A percentile compares a stretch with the other conserved stretches of the same genome.
Conservation (phyloP, 2,329 filamentous ascomycete species). For the Metarhizium guizhouense region DNA sequence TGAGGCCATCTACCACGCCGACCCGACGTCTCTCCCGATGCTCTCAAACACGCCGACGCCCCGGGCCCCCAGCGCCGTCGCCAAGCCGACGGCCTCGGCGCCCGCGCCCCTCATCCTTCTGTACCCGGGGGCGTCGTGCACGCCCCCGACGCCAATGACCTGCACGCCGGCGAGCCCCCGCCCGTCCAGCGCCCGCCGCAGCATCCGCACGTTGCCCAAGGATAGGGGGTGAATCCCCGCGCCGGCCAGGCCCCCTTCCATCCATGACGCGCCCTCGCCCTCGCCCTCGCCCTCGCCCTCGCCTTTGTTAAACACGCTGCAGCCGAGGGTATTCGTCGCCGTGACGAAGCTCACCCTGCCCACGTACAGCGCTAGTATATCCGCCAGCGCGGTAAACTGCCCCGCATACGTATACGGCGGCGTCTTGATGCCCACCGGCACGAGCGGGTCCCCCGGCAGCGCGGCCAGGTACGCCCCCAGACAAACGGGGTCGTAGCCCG, state of each 20-base stretch:
- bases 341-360: slow-evolving; percentile 56
- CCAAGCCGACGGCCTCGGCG: slow-evolving; percentile 58
- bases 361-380: slow-evolving; percentile 32
- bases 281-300: slow-evolving; percentile 6
- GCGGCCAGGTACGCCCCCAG: slow-evolving; percentile 46
- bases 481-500: slow-evolving; percentile 51
- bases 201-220: slow-evolving; percentile 63
- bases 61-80: slow-evolving; percentile 57
- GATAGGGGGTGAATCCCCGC: slow-evolving; percentile 64
- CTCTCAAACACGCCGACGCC: slow-evolving; percentile 54
- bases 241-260: slow-evolving; percentile 52
- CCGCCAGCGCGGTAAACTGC: slow-evolving; percentile 51
- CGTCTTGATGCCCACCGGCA: slow-evolving; percentile 57
- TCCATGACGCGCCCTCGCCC: neutral
- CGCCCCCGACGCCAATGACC: slow-evolving; percentile 66
- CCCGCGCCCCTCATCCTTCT: slow-evolving; percentile 58
- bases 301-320: slow-evolving; percentile 47
- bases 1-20: slow-evolving; percentile 9
- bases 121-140: slow-evolving; percentile 54
- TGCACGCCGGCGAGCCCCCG: slow-evolving; percentile 41
- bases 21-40: slow-evolving; percentile 30
- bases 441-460: slow-evolving; percentile 26
- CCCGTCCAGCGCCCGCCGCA: slow-evolving; percentile 50
- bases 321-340: slow-evolving; percentile 64
- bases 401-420: slow-evolving; percentile 66